Conservation (phyloP, 352 stramenopile species). For the Achlya hypogyna region DNA sequence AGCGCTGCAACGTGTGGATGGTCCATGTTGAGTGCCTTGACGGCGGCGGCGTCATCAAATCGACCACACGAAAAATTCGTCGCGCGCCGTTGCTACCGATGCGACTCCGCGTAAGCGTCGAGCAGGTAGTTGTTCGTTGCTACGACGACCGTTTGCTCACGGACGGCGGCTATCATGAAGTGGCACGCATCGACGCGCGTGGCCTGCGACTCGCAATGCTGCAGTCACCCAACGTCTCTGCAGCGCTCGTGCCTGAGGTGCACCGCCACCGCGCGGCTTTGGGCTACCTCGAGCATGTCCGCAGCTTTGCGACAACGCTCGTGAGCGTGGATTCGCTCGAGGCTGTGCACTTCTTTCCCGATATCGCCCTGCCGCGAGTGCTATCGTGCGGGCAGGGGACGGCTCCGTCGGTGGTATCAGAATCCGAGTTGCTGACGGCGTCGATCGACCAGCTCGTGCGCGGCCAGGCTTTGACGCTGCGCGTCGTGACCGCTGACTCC, state of each 20-base stretch:
- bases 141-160: too few species aligned
- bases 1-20: slow-evolving; percentile 58
- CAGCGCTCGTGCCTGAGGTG: slow-evolving; percentile 41
- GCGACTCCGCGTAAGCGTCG: too few species aligned
- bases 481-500: not conserved
- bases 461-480: not conserved
- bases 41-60: too few species aligned
- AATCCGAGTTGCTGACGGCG: slow-evolving; percentile 29
- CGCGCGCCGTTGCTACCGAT: not conserved
- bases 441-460: not conserved
- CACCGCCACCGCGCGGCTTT: slow-evolving; percentile 35
- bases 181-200: not conserved
- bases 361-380: slow-evolving; percentile 66
- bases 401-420: slow-evolving; percentile 17
- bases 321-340: slow-evolving; percentile 39
- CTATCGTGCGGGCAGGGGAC: slow-evolving; percentile 40
- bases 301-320: slow-evolving; percentile 49
- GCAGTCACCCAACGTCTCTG: slow-evolving; percentile 28
- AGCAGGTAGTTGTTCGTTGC: too few species aligned
- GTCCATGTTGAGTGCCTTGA: slow-evolving; percentile 59
- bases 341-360: slow-evolving; percentile 58
- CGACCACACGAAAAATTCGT: slow-evolving; percentile 15
- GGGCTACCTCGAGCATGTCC: slow-evolving; percentile 61
- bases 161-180: too few species aligned
- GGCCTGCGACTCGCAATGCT: not conserved